Evolutionary conservation across 805 yeast species (phyloP), one percentile per base, ranked within the genome.

Genomic region (Ogataea minuta): DNA sequence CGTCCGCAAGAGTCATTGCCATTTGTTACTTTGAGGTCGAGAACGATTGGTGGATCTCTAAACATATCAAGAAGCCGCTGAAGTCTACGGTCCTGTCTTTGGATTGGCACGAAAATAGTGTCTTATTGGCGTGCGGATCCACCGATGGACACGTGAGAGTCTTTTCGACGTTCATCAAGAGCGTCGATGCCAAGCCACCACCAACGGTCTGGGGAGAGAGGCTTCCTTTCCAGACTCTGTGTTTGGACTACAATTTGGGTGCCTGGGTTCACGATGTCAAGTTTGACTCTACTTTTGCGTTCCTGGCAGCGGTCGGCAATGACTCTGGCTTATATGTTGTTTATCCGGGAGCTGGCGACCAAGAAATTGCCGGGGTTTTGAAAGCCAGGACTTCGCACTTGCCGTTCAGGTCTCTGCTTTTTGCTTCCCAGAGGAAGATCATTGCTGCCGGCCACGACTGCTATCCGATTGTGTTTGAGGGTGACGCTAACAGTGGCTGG

Each of bases 11-110:
- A 44, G 84, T 85, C 47, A 82, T 93, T 63, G 96, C 98, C 8
- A 85, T 93, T 34, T 93, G 99, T 69, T 93, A 90, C 67, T 93
- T 84, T 61, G 99, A 93, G 66, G 84, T 74, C 46, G 96, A 89
- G 55, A 93, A 91, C 62, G 96, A 93, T 62, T 93, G 99, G 99
- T 93, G 99, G 99, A 90, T 93, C 36, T 87, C 98, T 10, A 91
- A 91, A 65, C 99, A 91, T 67, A 84, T 93, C 65, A 90, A 90
- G 70, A 88, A 86, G 64, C 96, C 97, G n/a, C 71, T 93, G 54
- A 81, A 83, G 61, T 84, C 96, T 9, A 88, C 97, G 23, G 75
- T 90, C 50, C 72, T 90, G 49, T 72, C 84, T 31, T 71, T 91
- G 40, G 81, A 81, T 48, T 90, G 99, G 99, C 97, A 93, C 62